These are phyloP conservation scores for Metarhizium sp. DNA, from an alignment of 2,329 filamentous ascomycete genomes.

Conservation along the genomic window DNA sequence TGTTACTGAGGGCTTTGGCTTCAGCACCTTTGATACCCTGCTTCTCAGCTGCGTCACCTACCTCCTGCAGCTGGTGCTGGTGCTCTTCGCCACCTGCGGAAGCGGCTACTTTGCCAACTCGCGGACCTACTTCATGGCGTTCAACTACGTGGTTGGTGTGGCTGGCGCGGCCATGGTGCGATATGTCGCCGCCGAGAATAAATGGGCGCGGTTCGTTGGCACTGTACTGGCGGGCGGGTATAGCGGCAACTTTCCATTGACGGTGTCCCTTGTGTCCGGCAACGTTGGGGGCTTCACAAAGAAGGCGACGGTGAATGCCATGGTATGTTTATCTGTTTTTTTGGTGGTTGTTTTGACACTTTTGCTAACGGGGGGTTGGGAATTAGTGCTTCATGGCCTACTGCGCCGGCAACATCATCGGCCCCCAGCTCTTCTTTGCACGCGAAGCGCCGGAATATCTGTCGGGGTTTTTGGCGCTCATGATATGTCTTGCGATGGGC, in stretches of 20 bases:
- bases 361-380: too few species aligned
- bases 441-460: conserved; percentile 49
- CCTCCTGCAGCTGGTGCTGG: conserved; percentile 14
- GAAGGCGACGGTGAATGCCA: conserved; percentile 48
- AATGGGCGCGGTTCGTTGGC: conserved; percentile 18
- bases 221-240: conserved; percentile 44
- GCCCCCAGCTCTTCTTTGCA: conserved; percentile 50
- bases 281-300: conserved; percentile 57
- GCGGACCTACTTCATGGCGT: conserved; percentile 16
- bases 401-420: conserved; percentile 51
- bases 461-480: conserved; percentile 51
- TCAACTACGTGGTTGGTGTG: conserved; percentile 12
- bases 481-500: conserved; percentile 47
- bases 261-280: conserved; percentile 45
- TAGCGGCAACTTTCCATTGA: conserved; percentile 32
- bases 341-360: too few species aligned
- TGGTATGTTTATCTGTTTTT: conserved; percentile 22
- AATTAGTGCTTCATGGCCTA: conserved; percentile 44
- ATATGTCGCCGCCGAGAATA: conserved; percentile 7
- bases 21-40: conserved; percentile 12
- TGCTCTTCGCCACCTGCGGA: conserved; percentile 12
- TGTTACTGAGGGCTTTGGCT: conserved; percentile 15
- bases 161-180: conserved; percentile 16
- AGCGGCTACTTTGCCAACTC: conserved; percentile 15
- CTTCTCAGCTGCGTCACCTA: conserved; percentile 13